phyloP scores from a whole-genome alignment of 169 alveolate species.

The Babesia ovata region DNA sequence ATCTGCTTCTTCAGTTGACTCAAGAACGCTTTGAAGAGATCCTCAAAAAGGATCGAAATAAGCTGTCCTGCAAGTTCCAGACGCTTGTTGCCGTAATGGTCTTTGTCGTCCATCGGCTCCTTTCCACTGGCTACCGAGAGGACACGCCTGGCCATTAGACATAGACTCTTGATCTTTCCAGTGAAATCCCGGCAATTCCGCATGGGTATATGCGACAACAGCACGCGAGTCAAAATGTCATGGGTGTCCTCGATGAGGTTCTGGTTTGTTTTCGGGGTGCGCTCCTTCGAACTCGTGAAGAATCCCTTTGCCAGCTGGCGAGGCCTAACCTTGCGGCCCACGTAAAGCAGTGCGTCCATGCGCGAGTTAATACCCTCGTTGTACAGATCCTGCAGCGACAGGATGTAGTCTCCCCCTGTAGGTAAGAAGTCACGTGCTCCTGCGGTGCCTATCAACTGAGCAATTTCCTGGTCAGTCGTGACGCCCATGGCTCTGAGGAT shows the following conservation, averaged over 20 bases:
- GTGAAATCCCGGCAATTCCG: conserved; percentile 84
- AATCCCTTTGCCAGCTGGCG: conserved; percentile 81
- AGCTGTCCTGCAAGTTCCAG: conserved; percentile 98
- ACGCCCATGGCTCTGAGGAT: conserved; percentile 98
- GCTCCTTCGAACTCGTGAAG: conserved; percentile 77
- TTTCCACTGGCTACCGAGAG: conserved; percentile 87
- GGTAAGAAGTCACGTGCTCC: conserved; percentile 22
- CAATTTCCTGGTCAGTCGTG: conserved; percentile 97
- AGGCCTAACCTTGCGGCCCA: conserved; percentile 85
- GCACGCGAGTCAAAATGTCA: conserved; percentile 90
- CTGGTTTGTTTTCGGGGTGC: conserved; percentile 79
- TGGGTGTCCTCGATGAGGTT: conserved; percentile 90
- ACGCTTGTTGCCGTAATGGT: conserved; percentile 99
- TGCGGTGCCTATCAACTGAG: conserved; percentile 93
- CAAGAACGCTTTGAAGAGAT: conserved; percentile 76
- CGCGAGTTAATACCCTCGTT: conserved; percentile 71
- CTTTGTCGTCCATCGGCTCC: conserved; percentile 96
- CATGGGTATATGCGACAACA: conserved; percentile 92
- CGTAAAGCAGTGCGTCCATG: conserved; percentile 75
- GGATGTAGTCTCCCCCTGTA: conserved; percentile 37
- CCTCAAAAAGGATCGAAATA: conserved; percentile 96
- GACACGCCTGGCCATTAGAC: conserved; percentile 97
- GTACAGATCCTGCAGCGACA: conserved; percentile 59
- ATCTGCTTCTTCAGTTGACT: conserved; percentile 85
- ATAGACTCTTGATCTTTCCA: conserved; percentile 89